phyloP scores from a whole-genome alignment of 2,329 filamentous ascomycete species.

The Pseudomassariella vexata region DNA sequence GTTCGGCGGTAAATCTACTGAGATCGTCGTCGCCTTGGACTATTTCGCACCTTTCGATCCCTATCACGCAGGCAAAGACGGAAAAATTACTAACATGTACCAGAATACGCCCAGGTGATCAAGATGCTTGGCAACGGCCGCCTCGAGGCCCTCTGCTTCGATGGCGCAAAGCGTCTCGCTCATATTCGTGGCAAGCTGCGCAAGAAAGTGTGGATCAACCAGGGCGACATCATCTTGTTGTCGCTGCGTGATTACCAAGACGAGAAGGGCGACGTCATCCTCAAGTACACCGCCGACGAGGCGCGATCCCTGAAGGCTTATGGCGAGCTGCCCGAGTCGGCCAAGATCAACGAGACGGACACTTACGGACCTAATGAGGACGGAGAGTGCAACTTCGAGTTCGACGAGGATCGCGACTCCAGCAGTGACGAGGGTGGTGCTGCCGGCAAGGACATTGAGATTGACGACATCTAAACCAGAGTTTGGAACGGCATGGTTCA shows the following conservation, averaged over 20 bases:
- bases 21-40: too few species aligned
- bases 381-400: slow-evolving; percentile 96
- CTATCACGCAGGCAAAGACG: not conserved
- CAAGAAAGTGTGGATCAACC: slow-evolving; percentile 99
- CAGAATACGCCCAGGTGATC: slow-evolving; percentile 65
- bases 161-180: slow-evolving; percentile 67
- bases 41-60: not conserved
- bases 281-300: slow-evolving; percentile 96
- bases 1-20: too few species aligned
- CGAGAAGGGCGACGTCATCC: slow-evolving; percentile 87
- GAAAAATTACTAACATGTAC: not conserved
- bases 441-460: slow-evolving; percentile 71
- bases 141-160: slow-evolving; percentile 90
- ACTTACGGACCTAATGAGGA: slow-evolving; percentile 88
- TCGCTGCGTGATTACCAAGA: slow-evolving; percentile 90
- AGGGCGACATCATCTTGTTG: slow-evolving; percentile 87
- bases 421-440: slow-evolving; percentile 46
- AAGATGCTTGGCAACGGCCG: slow-evolving; percentile 97
- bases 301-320: slow-evolving; percentile 93
- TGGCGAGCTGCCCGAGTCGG: slow-evolving; percentile 91
- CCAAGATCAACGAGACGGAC: slow-evolving; percentile 99
- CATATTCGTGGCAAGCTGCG: slow-evolving; percentile 93
- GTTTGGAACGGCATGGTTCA: not conserved
- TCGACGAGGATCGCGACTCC: slow-evolving; percentile 80
- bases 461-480: slow-evolving; percentile 79